Conservation (phyloP, 2,329 filamentous ascomycete species). For the Leptographium galeiforme region DNA sequence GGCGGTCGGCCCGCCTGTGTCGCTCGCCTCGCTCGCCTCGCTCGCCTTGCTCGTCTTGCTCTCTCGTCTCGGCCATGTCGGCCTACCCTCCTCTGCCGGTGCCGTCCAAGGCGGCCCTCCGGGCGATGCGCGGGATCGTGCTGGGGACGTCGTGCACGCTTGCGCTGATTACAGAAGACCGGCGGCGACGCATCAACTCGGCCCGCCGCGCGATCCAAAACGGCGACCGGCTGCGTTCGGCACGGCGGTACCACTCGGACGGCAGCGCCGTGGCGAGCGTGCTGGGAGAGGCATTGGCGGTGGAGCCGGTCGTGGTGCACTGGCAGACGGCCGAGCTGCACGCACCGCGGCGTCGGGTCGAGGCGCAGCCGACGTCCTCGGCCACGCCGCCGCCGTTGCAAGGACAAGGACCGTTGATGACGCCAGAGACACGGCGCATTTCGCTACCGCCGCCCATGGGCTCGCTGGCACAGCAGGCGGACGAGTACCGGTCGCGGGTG, state of each 20-base stretch:
- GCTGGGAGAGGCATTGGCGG: conserved; percentile 11
- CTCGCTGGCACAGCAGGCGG: background rate
- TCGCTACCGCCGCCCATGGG: background rate
- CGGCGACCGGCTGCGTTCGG: conserved; percentile 24
- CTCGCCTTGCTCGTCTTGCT: background rate
- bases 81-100: conserved; percentile 22
- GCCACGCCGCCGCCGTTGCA: background rate
- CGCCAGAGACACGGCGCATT: too few species aligned
- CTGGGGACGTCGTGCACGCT: conserved; percentile 32
- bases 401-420: background rate
- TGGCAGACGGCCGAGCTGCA: background rate
- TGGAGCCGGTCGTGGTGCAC: conserved; percentile 2
- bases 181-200: conserved; percentile 28
- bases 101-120: conserved; percentile 31
- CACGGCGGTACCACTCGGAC: conserved; percentile 23
- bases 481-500: conserved; percentile 1
- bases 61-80: conserved; percentile 15
- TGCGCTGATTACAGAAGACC: conserved; percentile 29
- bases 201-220: conserved; percentile 25
- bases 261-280: conserved; percentile 13
- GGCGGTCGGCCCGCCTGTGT: background rate
- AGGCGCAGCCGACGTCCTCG: background rate
- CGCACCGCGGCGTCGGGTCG: background rate
- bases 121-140: conserved; percentile 28
- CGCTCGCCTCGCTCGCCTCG: background rate